These are phyloP conservation scores for Gloeopeniophorella convolvens DNA, from an alignment of 768 basidiomycete species.

Conservation along the genomic window DNA sequence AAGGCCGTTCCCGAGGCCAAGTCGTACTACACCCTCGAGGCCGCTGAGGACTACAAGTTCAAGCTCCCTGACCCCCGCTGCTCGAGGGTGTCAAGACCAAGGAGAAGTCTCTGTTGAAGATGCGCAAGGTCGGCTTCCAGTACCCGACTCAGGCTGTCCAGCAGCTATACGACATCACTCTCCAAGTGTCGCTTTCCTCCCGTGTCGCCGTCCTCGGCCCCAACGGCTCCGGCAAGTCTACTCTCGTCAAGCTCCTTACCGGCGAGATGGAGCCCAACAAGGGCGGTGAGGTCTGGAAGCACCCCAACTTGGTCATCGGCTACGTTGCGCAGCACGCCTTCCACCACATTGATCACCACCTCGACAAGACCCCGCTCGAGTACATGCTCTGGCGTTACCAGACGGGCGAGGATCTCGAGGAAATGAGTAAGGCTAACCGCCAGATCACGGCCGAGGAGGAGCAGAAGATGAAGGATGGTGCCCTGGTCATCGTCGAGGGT, in stretches of 20 bases:
- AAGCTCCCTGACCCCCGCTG: constrained; percentile 96
- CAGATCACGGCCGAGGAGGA: constrained; percentile 82
- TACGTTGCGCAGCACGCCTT: constrained; percentile 99
- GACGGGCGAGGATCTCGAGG: constrained; percentile 97
- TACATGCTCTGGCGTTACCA: constrained; percentile 99
- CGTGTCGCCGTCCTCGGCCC: constrained; percentile 98
- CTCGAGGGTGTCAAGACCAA: constrained; percentile 99
- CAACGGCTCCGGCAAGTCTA: constrained; percentile 98
- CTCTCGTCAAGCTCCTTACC: constrained; percentile 93
- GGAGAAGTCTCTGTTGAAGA: constrained; percentile 94
- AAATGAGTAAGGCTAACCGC: constrained; percentile 87
- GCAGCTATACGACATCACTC: constrained; percentile 89
- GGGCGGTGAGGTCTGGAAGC: constrained; percentile 98
- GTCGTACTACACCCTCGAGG: constrained; percentile 95
- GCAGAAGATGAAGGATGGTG: constrained; percentile 96
- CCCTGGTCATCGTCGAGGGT: constrained; percentile 79
- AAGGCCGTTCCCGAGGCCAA: constrained; percentile 93
- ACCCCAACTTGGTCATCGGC: constrained; percentile 98
- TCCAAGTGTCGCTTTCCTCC: constrained; percentile 96
- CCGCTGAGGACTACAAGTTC: constrained; percentile 96
- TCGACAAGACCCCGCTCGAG: constrained; percentile 97
- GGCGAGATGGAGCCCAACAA: constrained; percentile 96
- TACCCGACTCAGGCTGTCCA: constrained; percentile 83
- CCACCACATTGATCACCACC: constrained; percentile 98
- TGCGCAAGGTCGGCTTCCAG: constrained; percentile 97